phyloP scores from a whole-genome alignment of 2,329 filamentous ascomycete species.

The Thielaviopsis euricoi region DNA sequence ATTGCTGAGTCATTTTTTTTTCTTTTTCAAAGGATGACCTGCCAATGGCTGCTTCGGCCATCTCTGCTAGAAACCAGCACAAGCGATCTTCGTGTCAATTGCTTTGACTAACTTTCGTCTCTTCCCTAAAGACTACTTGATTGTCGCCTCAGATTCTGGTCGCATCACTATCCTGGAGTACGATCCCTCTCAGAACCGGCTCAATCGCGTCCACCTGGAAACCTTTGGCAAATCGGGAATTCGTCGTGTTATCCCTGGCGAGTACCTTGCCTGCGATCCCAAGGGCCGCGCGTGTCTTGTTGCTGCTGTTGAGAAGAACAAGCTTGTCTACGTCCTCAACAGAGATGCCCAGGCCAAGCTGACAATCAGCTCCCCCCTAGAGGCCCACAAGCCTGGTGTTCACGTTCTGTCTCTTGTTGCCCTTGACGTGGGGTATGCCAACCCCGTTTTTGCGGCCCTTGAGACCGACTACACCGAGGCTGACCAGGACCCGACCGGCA shows the following conservation, averaged over 20 bases:
- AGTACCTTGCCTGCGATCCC: conserved; percentile 90
- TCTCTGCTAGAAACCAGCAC: background rate
- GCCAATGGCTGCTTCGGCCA: background rate
- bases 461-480: conserved; percentile 86
- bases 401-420: conserved; percentile 77
- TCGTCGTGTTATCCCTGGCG: conserved; percentile 80
- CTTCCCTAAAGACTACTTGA: conserved; percentile 63
- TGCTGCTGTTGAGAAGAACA: conserved; percentile 94
- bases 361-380: conserved; percentile 90
- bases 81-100: background rate
- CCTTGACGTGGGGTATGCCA: conserved; percentile 90
- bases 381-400: conserved; percentile 86
- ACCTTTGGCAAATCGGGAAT: conserved; percentile 97
- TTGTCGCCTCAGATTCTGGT: conserved; percentile 88
- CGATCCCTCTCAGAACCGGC: conserved; percentile 67
- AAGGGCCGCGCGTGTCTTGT: conserved; percentile 92
- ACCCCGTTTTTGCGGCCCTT: conserved; percentile 87
- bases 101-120: conserved; percentile 17
- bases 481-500: conserved; percentile 78
- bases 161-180: conserved; percentile 92
- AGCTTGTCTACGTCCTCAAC: conserved; percentile 96
- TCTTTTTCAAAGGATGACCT: background rate
- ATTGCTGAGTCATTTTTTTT: background rate
- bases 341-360: conserved; percentile 87
- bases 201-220: conserved; percentile 81